Percentiles rank a stretch among this genome's conserved stretches.
Evolutionary conservation across 108 stramenopile genomes (phyloP).

Genomic region (Cafeteria roenbergensis): DNA sequence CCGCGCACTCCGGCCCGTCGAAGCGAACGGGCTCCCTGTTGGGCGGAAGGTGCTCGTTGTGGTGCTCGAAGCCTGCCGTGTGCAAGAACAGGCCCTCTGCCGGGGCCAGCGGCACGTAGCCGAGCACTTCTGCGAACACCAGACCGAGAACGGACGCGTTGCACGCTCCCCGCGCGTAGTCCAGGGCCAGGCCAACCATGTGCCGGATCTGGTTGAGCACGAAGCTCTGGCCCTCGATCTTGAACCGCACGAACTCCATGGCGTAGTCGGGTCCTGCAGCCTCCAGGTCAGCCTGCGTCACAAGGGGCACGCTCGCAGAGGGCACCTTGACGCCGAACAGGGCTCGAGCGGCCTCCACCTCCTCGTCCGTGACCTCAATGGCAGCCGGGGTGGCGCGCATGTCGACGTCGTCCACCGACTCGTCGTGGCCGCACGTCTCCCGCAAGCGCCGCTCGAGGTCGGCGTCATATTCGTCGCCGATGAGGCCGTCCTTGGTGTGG

Average conservation of each 20-base stretch:
- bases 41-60: not conserved
- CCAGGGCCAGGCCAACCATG: constrained; percentile 73
- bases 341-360: no score
- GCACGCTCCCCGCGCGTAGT: constrained; percentile 42
- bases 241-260: constrained; percentile 62
- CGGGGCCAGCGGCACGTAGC: constrained; percentile 1
- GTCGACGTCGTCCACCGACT: no score
- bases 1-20: no score
- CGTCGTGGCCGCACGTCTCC: no score
- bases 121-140: no score
- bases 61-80: not conserved
- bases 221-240: constrained; percentile 83
- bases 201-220: constrained; percentile 92
- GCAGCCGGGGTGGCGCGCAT: no score
- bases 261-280: not conserved
- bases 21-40: not conserved
- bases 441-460: no score
- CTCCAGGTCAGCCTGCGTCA: not conserved
- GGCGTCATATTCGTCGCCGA: no score
- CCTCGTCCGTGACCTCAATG: no score
- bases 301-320: not conserved
- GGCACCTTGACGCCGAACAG: no score
- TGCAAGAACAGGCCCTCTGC: constrained; percentile 6
- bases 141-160: not conserved
- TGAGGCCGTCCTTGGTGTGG: no score